These are phyloP conservation scores for Starmerella ratchasimensis DNA, from an alignment of 805 yeast genomes.

Conservation along the genomic window DNA sequence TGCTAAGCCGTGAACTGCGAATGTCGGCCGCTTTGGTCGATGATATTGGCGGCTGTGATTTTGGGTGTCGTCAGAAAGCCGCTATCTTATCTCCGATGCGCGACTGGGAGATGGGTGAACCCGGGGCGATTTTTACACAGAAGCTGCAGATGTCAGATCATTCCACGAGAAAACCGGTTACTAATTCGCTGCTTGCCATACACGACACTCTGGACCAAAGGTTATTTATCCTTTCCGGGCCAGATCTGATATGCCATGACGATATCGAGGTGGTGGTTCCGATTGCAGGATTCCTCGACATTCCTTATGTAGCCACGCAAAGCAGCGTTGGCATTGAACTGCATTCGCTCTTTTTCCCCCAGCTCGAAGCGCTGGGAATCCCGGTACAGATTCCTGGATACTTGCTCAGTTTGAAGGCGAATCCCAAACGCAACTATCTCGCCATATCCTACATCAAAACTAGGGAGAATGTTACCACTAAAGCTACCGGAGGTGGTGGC, in stretches of 20 bases:
- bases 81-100: conserved; percentile 10
- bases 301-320: conserved; percentile 3
- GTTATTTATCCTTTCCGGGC: conserved; percentile 5
- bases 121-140: conserved; percentile 11
- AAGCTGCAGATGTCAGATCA: neutral
- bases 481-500: no score
- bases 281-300: conserved; percentile 6
- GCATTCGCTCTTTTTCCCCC: conserved; percentile 7
- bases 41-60: no score
- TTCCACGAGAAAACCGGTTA: neutral
- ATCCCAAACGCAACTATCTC: neutral
- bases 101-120: conserved; percentile 9
- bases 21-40: no score
- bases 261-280: conserved; percentile 6
- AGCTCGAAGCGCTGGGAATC: conserved; percentile 1
- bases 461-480: no score
- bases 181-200: conserved; percentile 2
- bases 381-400: no score
- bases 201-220: conserved; percentile 5
- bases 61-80: no score
- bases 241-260: conserved; percentile 6
- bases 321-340: neutral
- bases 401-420: neutral
- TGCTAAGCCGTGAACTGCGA: no score
- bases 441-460: no score